These are phyloP conservation scores for Puccinellia tenuiflora DNA, from an alignment of 176 grass and related monocot genomes.

Conservation along the genomic window DNA sequence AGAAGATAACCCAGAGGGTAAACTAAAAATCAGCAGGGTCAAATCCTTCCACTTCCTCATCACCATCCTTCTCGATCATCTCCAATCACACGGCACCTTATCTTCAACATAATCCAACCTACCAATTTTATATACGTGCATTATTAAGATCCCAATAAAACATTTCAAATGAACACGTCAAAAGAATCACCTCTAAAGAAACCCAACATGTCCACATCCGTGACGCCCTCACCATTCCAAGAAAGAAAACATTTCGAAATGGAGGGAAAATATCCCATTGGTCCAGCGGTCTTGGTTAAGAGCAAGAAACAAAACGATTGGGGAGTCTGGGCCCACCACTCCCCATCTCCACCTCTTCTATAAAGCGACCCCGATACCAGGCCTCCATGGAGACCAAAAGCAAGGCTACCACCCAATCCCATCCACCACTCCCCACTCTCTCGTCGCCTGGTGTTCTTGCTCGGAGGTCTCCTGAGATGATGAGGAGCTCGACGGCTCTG, in stretches of 20 bases:
- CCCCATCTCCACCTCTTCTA: conserved; percentile 28
- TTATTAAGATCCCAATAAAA: background rate
- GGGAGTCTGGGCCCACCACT: conserved; percentile 39
- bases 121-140: background rate
- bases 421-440: background rate
- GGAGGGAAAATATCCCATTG: conserved; percentile 10
- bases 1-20: too few relatives aligned
- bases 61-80: background rate
- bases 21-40: background rate
- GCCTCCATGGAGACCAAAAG: conserved; percentile 6
- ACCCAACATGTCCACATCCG: conserved; percentile 8
- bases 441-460: background rate
- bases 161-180: conserved; percentile 3
- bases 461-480: background rate
- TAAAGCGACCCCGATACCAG: conserved; percentile 43
- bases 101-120: background rate
- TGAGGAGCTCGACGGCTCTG: conserved; percentile 27
- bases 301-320: background rate
- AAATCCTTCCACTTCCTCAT: background rate
- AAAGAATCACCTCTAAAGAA: background rate
- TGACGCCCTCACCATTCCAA: background rate
- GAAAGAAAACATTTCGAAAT: background rate
- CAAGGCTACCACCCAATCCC: background rate
- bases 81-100: background rate
- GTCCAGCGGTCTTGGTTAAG: background rate